A percentile compares a stretch with the other conserved stretches of the same genome.
Evolutionary conservation across 139 green algal species (phyloP).

Genomic region (Edaphochlamys debaryana): DNA sequence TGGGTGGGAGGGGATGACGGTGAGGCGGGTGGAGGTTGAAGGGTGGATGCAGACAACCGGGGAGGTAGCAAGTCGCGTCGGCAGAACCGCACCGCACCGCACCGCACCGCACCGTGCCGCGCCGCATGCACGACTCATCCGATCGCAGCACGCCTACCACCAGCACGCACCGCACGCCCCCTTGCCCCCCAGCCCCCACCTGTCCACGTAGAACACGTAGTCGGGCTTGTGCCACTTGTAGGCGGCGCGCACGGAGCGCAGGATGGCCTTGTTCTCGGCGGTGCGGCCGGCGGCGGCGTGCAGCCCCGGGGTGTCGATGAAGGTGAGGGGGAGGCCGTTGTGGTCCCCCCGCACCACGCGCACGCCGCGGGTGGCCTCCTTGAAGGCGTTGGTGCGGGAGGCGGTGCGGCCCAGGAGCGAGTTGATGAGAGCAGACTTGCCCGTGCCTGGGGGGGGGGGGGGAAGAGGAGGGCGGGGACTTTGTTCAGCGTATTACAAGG

Average conservation of each 20-base stretch:
- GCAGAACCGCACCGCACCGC: no score
- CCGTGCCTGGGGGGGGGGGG: constrained; percentile 42
- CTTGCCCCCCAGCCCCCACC: constrained; percentile 17
- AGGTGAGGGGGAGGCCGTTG: constrained; percentile 54
- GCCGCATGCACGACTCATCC: no score
- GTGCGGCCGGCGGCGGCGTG: constrained; percentile 40
- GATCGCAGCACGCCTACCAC: no score
- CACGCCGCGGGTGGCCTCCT: constrained; percentile 56
- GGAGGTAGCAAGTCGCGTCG: no score
- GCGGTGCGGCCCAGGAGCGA: constrained; percentile 48
- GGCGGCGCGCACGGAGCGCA: constrained; percentile 39
- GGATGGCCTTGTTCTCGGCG: constrained; percentile 53
- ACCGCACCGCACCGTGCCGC: no score
- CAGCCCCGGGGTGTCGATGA: constrained; percentile 71
- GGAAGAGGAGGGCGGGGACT: neutral
- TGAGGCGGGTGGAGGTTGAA: neutral
- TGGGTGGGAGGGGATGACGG: neutral
- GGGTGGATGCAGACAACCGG: no score
- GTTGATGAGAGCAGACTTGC: constrained; percentile 72
- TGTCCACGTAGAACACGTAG: constrained; percentile 72
- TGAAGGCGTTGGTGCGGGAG: constrained; percentile 59
- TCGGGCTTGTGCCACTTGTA: constrained; percentile 63
- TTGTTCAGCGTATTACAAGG: neutral
- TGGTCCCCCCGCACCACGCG: constrained; percentile 46
- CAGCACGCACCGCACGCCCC: neutral